phyloP scores from a whole-genome alignment of 805 yeast genomes.

The Wickerhamomyces silvicola region DNA sequence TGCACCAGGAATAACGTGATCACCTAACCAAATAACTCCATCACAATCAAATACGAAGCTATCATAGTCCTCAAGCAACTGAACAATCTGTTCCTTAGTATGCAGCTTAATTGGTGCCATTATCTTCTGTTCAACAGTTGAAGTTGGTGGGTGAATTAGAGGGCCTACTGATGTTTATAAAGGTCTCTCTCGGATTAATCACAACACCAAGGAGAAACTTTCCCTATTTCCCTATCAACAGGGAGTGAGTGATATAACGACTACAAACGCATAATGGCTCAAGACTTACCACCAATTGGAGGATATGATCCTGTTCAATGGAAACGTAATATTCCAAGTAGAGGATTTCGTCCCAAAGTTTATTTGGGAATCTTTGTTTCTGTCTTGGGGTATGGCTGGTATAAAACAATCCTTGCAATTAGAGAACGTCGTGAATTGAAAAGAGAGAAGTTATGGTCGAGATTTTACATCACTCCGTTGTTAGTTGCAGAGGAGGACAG shows the following conservation, averaged over 20 bases:
- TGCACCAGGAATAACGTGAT: constrained; percentile 69
- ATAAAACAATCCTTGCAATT: constrained; percentile 56
- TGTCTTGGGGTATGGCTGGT: constrained; percentile 67
- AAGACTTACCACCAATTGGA: constrained; percentile 82
- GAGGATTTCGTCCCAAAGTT: constrained; percentile 76
- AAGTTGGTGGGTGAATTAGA: not conserved
- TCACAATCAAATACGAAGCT: constrained; percentile 94
- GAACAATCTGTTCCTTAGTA: constrained; percentile 39
- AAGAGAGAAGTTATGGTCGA: constrained; percentile 73
- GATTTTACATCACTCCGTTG: constrained; percentile 66
- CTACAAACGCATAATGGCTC: constrained; percentile 26
- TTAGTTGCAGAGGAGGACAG: constrained; percentile 80
- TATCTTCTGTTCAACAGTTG: too few species aligned
- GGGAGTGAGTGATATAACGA: not conserved
- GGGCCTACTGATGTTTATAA: too few species aligned
- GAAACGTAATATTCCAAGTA: constrained; percentile 78
- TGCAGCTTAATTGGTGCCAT: constrained; percentile 38
- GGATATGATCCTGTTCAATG: constrained; percentile 86
- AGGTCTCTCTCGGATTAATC: not conserved
- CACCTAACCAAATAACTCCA: constrained; percentile 94
- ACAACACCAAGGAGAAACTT: constrained; percentile 2
- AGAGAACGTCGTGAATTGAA: constrained; percentile 69
- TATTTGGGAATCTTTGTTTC: constrained; percentile 62
- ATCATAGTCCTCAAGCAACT: constrained; percentile 61
- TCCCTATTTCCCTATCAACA: not conserved